phyloP scores from a whole-genome alignment of 176 grass and related monocot genomes.

The Stipa capillata region DNA sequence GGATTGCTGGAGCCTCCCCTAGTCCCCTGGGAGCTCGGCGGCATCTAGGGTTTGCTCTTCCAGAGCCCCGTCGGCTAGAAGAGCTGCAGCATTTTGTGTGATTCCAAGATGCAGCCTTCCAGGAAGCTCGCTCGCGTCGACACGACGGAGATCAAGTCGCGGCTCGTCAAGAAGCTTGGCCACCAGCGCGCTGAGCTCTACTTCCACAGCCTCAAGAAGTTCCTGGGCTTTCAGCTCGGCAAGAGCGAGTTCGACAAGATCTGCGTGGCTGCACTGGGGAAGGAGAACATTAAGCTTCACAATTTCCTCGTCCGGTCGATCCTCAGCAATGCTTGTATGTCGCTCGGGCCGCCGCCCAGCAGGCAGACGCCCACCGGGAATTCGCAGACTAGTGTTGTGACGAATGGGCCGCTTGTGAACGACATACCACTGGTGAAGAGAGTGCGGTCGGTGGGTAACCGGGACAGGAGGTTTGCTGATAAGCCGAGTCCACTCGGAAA shows the following conservation, averaged over 20 bases:
- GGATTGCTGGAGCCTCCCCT: background rate
- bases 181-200: conserved; percentile 38
- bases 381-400: conserved; percentile 35
- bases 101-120: conserved; percentile 18
- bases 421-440: background rate
- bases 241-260: conserved; percentile 46
- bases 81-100: conserved; percentile 33
- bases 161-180: conserved; percentile 34
- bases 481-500: conserved; percentile 42
- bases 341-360: background rate
- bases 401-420: conserved; percentile 17
- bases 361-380: conserved; percentile 39
- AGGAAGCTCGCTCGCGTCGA: conserved; percentile 34
- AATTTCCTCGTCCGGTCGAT: too few relatives aligned
- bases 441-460: background rate
- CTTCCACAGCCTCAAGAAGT: conserved; percentile 29
- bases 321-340: conserved; percentile 15
- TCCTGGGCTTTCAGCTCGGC: conserved; percentile 31
- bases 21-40: background rate
- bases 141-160: conserved; percentile 41
- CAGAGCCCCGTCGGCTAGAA: background rate
- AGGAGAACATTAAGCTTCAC: conserved; percentile 49
- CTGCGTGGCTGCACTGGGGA: conserved; percentile 33
- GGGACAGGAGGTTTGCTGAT: conserved; percentile 25
- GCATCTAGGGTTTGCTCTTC: conserved; percentile 12